phyloP scores from a whole-genome alignment of 2,329 filamentous ascomycete species.

The Talaromyces sp. region DNA sequence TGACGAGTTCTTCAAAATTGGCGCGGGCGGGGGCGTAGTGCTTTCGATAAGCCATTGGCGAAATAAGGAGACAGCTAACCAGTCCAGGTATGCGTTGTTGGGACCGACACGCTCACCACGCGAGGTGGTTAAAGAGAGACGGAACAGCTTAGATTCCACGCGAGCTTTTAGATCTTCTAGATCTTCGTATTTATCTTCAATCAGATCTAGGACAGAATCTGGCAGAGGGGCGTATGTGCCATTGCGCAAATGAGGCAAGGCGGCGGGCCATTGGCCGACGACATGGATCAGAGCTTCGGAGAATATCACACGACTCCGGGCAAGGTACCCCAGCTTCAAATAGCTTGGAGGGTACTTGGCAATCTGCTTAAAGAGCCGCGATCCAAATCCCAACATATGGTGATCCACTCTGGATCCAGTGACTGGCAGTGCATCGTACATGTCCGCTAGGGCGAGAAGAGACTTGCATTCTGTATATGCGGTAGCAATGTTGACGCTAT shows the following conservation, averaged over 20 bases:
- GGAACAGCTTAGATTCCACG: constrained; percentile 79
- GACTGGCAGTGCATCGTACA: constrained; percentile 87
- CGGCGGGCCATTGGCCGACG: constrained; percentile 88
- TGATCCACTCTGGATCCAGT: constrained; percentile 90
- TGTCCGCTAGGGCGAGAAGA: constrained; percentile 83
- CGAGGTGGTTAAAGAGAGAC: constrained; percentile 75
- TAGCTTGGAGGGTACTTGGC: constrained; percentile 95
- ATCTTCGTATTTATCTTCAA: constrained; percentile 94
- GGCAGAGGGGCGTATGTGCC: constrained; percentile 62
- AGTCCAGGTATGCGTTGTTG: constrained; percentile 79
- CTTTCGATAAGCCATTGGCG: constrained; percentile 92
- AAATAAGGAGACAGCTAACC: constrained; percentile 85
- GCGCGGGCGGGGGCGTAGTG: constrained; percentile 70
- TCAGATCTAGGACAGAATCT: constrained; percentile 77
- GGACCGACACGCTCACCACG: constrained; percentile 83
- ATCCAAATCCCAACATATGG: constrained; percentile 89
- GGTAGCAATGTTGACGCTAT: constrained; percentile 84
- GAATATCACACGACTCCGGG: constrained; percentile 80
- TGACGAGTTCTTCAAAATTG: constrained; percentile 45
- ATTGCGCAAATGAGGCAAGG: constrained; percentile 72
- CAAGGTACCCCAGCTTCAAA: constrained; percentile 83
- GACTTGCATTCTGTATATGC: constrained; percentile 95
- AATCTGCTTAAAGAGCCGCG: constrained; percentile 90
- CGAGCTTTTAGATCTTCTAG: constrained; percentile 79
- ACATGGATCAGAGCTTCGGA: constrained; percentile 90